Percentiles rank a stretch among this genome's conserved stretches.
These are phyloP conservation scores for Barnettozyma botsteinii DNA, from an alignment of 805 yeast genomes.

Conservation along the genomic window DNA sequence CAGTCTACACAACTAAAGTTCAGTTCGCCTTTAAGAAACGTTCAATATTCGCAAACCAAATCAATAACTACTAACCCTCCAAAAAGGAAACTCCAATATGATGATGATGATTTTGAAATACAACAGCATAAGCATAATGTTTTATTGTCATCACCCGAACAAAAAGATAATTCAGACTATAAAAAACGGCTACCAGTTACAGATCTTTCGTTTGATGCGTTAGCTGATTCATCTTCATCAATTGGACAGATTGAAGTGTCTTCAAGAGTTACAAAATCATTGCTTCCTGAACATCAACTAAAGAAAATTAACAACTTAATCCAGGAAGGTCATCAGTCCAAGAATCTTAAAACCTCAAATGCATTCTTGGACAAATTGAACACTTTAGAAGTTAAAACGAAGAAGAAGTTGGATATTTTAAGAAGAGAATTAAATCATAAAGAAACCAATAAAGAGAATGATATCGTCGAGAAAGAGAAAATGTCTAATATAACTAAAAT, in stretches of 20 bases:
- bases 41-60: not conserved
- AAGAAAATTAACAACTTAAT: not conserved
- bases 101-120: not conserved
- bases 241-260: conserved; percentile 1
- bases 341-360: not conserved
- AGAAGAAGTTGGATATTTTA: not conserved
- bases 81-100: not conserved
- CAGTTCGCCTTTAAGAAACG: too few relatives aligned
- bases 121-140: not conserved
- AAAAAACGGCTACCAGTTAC: not conserved
- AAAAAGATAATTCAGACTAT: not conserved
- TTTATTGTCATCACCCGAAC: conserved; percentile 4
- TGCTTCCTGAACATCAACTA: not conserved
- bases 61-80: not conserved
- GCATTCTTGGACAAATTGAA: not conserved
- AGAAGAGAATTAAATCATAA: not conserved
- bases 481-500: not conserved
- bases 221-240: conserved; percentile 1
- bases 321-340: not conserved
- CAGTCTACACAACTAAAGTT: too few relatives aligned
- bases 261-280: not conserved
- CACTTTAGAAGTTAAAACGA: not conserved
- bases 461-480: not conserved
- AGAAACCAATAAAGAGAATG: not conserved
- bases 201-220: not conserved